Conservation (phyloP, 2,329 filamentous ascomycete genomes). For the Cercospora nicotianae region DNA sequence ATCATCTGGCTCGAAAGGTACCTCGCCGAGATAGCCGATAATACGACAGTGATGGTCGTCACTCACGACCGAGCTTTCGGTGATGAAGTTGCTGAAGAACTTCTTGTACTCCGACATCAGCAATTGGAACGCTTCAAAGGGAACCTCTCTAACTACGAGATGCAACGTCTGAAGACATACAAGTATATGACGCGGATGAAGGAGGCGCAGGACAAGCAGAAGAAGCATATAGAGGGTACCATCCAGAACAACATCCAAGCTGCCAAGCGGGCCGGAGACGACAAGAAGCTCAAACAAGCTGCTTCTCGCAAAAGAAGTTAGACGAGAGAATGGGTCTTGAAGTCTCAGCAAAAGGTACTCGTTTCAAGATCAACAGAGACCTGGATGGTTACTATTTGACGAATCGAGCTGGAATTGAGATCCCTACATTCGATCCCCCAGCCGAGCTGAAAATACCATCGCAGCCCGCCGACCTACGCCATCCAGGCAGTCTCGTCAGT, state of each 20-base stretch:
- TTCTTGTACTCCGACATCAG: slow-evolving; percentile 73
- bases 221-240: slow-evolving; percentile 75
- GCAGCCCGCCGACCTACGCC: slow-evolving; percentile 31
- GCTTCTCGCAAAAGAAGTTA: slow-evolving; percentile 82
- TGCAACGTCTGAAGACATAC: slow-evolving; percentile 50
- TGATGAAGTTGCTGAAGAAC: slow-evolving; percentile 71
- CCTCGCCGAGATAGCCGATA: slow-evolving; percentile 56
- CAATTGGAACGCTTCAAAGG: slow-evolving; percentile 72
- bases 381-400: slow-evolving; percentile 58
- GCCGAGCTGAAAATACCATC: slow-evolving; percentile 62
- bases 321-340: slow-evolving; percentile 78
- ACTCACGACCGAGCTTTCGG: slow-evolving; percentile 84
- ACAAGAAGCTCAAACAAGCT: slow-evolving; percentile 82
- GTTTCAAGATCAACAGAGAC: slow-evolving; percentile 81
- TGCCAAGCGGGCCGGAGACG: slow-evolving; percentile 74
- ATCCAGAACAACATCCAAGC: slow-evolving; percentile 73
- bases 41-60: slow-evolving; percentile 71
- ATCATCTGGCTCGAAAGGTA: slow-evolving; percentile 83
- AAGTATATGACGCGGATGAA: slow-evolving; percentile 70
- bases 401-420: slow-evolving; percentile 66
- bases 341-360: slow-evolving; percentile 67
- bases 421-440: slow-evolving; percentile 59
- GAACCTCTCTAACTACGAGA: slow-evolving; percentile 70
- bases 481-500: slow-evolving; percentile 68
- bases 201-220: slow-evolving; percentile 77